A percentile compares a stretch with the other conserved stretches of the same genome.
phyloP scores from a whole-genome alignment of 306 rosid genomes.

The Acmispon strigosus region DNA sequence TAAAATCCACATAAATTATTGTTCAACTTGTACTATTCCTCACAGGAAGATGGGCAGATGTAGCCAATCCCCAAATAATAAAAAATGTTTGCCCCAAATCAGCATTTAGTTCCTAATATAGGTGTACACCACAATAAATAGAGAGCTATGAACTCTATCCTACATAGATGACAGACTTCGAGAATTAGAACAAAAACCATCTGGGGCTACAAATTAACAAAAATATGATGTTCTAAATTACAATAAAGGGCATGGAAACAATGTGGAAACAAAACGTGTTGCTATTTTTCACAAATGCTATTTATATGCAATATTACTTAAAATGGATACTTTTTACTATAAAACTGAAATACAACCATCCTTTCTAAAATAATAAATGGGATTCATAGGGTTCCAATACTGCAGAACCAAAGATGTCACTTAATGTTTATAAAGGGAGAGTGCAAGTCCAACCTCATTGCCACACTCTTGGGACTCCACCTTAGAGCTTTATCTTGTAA shows the following conservation, averaged over 20 bases:
- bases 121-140: constrained; percentile 2
- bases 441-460: background rate
- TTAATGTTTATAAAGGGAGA: background rate
- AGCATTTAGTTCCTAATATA: background rate
- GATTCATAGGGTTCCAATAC: background rate
- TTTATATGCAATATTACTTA: background rate
- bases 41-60: constrained; percentile 5
- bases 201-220: background rate
- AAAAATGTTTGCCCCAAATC: constrained; percentile 9
- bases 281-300: constrained; percentile 1
- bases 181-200: constrained; percentile 5
- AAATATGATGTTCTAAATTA: background rate
- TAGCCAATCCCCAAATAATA: constrained; percentile 9
- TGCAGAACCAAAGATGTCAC: background rate
- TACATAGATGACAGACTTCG: background rate
- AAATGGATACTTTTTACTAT: background rate
- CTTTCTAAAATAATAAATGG: background rate
- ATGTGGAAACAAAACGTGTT: background rate
- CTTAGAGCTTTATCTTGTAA: background rate
- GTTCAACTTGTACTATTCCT: constrained; percentile 12
- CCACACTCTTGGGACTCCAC: background rate
- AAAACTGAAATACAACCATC: constrained; percentile 8
- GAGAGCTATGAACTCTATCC: background rate
- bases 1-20: background rate
- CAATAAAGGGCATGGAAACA: background rate